phyloP scores from a whole-genome alignment of 768 basidiomycete species.

The Antrodiella citrinella region DNA sequence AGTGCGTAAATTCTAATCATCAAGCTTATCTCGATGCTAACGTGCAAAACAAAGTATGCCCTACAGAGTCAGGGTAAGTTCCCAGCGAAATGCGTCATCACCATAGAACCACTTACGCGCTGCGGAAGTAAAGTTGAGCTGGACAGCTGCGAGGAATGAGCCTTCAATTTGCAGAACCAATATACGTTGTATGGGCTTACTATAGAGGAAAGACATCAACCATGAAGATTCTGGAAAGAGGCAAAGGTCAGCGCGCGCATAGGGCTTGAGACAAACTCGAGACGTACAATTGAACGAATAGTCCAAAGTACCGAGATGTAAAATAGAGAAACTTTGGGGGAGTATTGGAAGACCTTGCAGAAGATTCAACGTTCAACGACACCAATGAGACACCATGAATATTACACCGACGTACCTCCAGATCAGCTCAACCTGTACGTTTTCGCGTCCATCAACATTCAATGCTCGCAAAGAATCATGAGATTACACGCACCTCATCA shows the following conservation, averaged over 20 bases:
- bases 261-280: neutral
- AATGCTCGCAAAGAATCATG: neutral
- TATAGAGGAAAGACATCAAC: neutral
- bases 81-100: no score
- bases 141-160: neutral
- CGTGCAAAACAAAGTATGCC: neutral
- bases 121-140: neutral
- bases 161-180: neutral
- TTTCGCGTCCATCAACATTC: neutral
- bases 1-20: neutral
- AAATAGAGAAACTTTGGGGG: neutral
- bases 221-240: neutral
- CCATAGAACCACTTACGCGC: neutral
- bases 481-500: neutral
- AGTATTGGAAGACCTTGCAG: neutral
- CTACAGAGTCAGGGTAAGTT: no score
- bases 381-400: neutral
- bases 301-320: neutral
- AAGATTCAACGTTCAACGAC: no score
- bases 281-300: neutral
- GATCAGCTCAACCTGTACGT: neutral
- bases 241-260: neutral
- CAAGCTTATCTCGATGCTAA: neutral
- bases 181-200: neutral
- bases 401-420: neutral